phyloP scores from a whole-genome alignment of 1,284 basidiomycete genomes.

The Cerioporus squamosus region DNA sequence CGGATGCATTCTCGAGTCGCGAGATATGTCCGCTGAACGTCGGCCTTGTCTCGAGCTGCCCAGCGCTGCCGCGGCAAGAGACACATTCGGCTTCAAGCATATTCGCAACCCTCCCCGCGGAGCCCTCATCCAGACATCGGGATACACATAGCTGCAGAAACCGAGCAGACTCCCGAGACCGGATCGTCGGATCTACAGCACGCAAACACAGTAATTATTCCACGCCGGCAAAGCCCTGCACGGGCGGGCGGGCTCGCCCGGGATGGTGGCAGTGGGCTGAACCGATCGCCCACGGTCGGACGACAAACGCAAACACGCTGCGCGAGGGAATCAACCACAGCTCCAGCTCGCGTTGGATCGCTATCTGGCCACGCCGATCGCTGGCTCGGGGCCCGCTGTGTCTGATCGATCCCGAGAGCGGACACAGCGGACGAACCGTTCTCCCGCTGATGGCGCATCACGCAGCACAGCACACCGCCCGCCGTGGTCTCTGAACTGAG shows the following conservation, averaged over 20 bases:
- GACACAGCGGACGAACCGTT: neutral
- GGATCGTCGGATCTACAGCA: constrained; percentile 7
- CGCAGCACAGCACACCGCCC: constrained; percentile 12
- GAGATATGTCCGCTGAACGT: too few species aligned
- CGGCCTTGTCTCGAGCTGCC: too few species aligned
- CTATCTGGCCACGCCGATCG: constrained; percentile 8
- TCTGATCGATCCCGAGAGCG: constrained; percentile 6
- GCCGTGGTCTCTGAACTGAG: neutral
- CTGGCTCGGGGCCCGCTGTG: neutral
- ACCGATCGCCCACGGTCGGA: neutral
- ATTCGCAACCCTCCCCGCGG: neutral
- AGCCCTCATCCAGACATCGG: neutral
- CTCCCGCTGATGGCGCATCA: constrained; percentile 21
- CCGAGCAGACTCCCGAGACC: constrained; percentile 2
- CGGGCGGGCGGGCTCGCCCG: neutral
- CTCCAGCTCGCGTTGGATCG: constrained; percentile 8
- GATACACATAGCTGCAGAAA: neutral
- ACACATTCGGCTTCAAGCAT: too few species aligned
- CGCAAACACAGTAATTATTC: too few species aligned
- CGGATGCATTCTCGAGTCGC: too few species aligned
- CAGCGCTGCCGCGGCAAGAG: too few species aligned
- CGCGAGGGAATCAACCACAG: neutral
- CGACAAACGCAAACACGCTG: neutral
- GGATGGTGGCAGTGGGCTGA: too few species aligned
- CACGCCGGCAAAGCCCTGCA: too few species aligned